Percentiles rank a stretch among this genome's conserved stretches.
These are phyloP conservation scores for Obba rivulosa DNA, from an alignment of 768 basidiomycete species.

Conservation along the genomic window DNA sequence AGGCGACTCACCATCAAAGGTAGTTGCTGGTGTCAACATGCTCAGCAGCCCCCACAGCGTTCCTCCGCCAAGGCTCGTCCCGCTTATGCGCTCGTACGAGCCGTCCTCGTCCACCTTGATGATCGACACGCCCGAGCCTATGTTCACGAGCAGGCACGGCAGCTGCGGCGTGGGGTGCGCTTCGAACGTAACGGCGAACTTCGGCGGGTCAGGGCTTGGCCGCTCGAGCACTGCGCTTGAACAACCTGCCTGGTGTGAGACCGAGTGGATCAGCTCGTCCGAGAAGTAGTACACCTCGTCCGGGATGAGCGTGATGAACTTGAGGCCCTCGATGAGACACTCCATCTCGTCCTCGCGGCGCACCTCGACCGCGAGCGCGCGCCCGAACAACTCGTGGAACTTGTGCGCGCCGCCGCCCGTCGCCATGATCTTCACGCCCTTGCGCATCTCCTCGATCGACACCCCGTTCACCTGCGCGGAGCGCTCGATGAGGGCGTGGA, in stretches of 20 bases:
- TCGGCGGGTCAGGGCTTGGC: constrained; percentile 87
- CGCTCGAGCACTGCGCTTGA: constrained; percentile 50
- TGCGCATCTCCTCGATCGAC: constrained; percentile 84
- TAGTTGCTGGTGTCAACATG: constrained; percentile 88
- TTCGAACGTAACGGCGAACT: constrained; percentile 86
- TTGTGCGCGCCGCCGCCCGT: constrained; percentile 97
- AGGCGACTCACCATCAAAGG: constrained; percentile 86
- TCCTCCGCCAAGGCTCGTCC: constrained; percentile 95
- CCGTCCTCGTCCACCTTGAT: constrained; percentile 97
- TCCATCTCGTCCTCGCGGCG: constrained; percentile 97
- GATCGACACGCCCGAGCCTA: constrained; percentile 95
- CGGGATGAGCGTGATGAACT: constrained; percentile 93
- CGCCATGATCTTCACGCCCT: constrained; percentile 93
- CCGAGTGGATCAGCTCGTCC: constrained; percentile 85
- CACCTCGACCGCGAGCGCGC: constrained; percentile 78
- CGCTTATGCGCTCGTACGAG: constrained; percentile 91
- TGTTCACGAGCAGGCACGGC: constrained; percentile 95
- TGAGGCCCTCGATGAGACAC: constrained; percentile 92
- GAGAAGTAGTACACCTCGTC: constrained; percentile 99
- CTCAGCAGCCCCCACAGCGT: constrained; percentile 96
- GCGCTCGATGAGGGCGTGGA: constrained; percentile 78
- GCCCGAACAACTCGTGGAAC: constrained; percentile 80
- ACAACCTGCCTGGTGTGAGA: constrained; percentile 29
- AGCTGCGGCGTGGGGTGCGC: constrained; percentile 79
- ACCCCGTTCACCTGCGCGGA: constrained; percentile 86